phyloP scores from a whole-genome alignment of 768 basidiomycete genomes.

The Pisolithus orientalis region DNA sequence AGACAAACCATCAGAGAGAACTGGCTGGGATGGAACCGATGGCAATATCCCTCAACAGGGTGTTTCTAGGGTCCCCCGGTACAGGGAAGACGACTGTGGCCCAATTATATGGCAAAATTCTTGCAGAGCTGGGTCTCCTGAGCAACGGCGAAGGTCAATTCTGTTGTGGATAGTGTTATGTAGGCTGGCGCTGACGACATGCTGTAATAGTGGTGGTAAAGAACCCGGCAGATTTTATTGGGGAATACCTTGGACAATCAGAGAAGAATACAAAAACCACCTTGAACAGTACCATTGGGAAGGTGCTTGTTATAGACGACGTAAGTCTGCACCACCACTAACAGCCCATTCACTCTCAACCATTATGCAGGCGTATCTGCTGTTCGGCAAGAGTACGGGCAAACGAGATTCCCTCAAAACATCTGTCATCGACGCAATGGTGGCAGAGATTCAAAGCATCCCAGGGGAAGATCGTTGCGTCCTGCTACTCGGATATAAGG shows the following conservation, averaged over 20 bases:
- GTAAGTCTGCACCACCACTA: conserved; percentile 21
- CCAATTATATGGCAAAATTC: conserved; percentile 56
- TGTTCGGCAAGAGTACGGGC: conserved; percentile 39
- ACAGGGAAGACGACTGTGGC: conserved; percentile 72
- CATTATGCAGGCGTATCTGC: conserved; percentile 53
- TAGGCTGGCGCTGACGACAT: not conserved
- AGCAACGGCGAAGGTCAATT: conserved; percentile 63
- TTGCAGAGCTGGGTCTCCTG: conserved; percentile 56
- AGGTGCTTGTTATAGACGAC: conserved; percentile 69
- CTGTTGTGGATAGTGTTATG: not conserved
- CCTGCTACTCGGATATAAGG: conserved; percentile 57
- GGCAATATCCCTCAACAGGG: conserved; percentile 52
- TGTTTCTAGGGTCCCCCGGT: conserved; percentile 63
- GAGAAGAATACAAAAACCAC: conserved; percentile 63
- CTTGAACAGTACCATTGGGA: conserved; percentile 50
- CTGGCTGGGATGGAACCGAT: conserved; percentile 48
- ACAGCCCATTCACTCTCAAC: not conserved
- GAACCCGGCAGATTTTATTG: conserved; percentile 67
- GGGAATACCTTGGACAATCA: conserved; percentile 49
- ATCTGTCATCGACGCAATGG: conserved; percentile 67
- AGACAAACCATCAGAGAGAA: conserved; percentile 56
- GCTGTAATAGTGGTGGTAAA: conserved; percentile 48
- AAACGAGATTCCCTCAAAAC: conserved; percentile 50
- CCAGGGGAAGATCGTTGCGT: conserved; percentile 70
- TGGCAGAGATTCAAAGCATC: conserved; percentile 64